These are phyloP conservation scores for Ophiostoma pallidulum DNA, from an alignment of 2,329 filamentous ascomycete genomes.

Conservation along the genomic window DNA sequence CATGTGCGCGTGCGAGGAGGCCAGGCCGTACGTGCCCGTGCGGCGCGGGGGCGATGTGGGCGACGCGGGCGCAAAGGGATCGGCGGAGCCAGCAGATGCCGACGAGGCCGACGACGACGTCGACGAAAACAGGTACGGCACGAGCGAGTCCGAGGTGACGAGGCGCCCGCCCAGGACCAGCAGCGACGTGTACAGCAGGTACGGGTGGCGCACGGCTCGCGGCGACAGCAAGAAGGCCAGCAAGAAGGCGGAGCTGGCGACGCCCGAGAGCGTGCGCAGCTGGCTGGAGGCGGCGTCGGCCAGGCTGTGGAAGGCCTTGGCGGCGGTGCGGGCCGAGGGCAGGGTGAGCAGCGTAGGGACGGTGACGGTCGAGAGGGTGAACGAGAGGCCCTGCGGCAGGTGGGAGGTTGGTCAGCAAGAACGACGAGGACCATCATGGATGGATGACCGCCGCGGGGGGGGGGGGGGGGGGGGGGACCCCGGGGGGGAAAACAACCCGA, in stretches of 20 bases:
- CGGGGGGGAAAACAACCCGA: slow-evolving; percentile 1
- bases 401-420: background rate
- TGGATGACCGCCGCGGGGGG: too few species aligned
- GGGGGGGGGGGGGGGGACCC: too few species aligned
- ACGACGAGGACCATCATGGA: background rate
- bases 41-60: slow-evolving; percentile 14
- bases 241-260: slow-evolving; percentile 63
- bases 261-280: slow-evolving; percentile 54
- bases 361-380: slow-evolving; percentile 67
- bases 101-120: slow-evolving; percentile 17
- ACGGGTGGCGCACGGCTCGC: slow-evolving; percentile 68
- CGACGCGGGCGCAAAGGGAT: slow-evolving; percentile 14
- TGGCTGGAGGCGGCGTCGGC: slow-evolving; percentile 54
- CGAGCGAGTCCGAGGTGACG: slow-evolving; percentile 38
- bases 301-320: slow-evolving; percentile 61
- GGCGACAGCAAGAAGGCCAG: slow-evolving; percentile 73
- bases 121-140: slow-evolving; percentile 32
- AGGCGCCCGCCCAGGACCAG: slow-evolving; percentile 55
- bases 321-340: slow-evolving; percentile 62
- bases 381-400: slow-evolving; percentile 68
- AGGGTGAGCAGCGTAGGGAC: slow-evolving; percentile 74
- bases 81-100: slow-evolving; percentile 2
- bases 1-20: slow-evolving; percentile 32
- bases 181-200: slow-evolving; percentile 75
- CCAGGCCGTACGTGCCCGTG: slow-evolving; percentile 9